phyloP scores from a whole-genome alignment of 176 grass and related monocot genomes.

The Triticum timopheevii region DNA sequence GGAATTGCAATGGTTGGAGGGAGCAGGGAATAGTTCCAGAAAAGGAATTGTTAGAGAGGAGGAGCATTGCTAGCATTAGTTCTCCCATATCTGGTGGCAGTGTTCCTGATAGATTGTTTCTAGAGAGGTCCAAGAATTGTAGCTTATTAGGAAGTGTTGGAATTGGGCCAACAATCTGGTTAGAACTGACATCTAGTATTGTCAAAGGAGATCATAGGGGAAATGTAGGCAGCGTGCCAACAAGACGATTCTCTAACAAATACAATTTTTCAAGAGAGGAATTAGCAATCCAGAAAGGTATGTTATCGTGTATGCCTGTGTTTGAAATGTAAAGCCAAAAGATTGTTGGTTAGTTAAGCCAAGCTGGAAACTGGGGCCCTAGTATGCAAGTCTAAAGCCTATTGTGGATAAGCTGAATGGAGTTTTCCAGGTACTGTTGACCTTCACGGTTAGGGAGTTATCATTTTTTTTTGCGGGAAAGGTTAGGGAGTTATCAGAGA shows the following conservation, averaged over 20 bases:
- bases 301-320: no score
- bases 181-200: no score
- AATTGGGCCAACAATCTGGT: neutral
- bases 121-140: neutral
- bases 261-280: neutral
- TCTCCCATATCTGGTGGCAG: slow-evolving; percentile 5
- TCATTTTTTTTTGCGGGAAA: no score
- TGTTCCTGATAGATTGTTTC: neutral
- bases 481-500: no score
- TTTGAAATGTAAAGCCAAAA: no score
- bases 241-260: neutral
- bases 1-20: neutral
- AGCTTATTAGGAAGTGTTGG: neutral
- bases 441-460: no score
- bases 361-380: neutral
- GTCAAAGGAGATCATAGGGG: neutral
- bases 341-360: neutral
- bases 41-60: slow-evolving; percentile 15
- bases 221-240: neutral
- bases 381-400: neutral
- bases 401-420: no score
- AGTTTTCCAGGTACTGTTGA: no score
- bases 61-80: neutral
- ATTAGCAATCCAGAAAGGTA: no score
- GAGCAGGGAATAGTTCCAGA: neutral